These are phyloP conservation scores for Penicillium desertorum DNA, from an alignment of 495 filamentous ascomycete genomes.

Conservation along the genomic window DNA sequence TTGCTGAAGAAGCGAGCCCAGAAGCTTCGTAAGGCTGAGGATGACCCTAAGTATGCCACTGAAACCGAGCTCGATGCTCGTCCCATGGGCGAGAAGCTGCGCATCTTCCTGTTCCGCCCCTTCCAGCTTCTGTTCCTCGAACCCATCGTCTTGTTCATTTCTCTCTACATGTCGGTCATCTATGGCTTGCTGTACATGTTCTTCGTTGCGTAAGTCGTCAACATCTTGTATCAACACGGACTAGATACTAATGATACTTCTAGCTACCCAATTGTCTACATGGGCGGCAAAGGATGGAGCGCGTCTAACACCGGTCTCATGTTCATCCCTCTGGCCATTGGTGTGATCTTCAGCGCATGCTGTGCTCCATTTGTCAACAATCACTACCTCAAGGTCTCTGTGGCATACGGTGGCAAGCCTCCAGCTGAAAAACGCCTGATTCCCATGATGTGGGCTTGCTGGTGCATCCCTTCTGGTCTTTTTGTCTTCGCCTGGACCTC, in stretches of 20 bases:
- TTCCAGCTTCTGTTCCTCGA: conserved; percentile 79
- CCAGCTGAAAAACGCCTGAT: conserved; percentile 75
- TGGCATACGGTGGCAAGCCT: conserved; percentile 62
- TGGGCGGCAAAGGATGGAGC: conserved; percentile 70
- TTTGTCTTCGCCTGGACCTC: conserved; percentile 88
- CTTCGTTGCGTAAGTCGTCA: conserved; percentile 53
- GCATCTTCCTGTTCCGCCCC: conserved; percentile 68
- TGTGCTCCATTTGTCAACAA: conserved; percentile 74
- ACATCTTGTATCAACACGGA: neutral
- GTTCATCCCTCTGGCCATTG: conserved; percentile 74
- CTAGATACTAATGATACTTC: conserved; percentile 12
- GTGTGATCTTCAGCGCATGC: conserved; percentile 61
- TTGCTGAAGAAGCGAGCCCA: conserved; percentile 63
- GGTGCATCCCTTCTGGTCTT: conserved; percentile 71
- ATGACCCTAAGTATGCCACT: conserved; percentile 63
- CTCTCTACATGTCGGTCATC: conserved; percentile 75
- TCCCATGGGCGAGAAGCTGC: conserved; percentile 59
- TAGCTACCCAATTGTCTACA: conserved; percentile 74
- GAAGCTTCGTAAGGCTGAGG: conserved; percentile 67
- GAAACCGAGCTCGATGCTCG: conserved; percentile 71
- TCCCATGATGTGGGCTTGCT: conserved; percentile 84
- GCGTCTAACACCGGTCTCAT: conserved; percentile 72
- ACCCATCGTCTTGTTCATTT: conserved; percentile 75
- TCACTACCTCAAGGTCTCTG: conserved; percentile 64
- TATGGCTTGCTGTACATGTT: conserved; percentile 83